phyloP scores from a whole-genome alignment of 2,329 filamentous ascomycete genomes.

The Plectosphaerella plurivora region DNA sequence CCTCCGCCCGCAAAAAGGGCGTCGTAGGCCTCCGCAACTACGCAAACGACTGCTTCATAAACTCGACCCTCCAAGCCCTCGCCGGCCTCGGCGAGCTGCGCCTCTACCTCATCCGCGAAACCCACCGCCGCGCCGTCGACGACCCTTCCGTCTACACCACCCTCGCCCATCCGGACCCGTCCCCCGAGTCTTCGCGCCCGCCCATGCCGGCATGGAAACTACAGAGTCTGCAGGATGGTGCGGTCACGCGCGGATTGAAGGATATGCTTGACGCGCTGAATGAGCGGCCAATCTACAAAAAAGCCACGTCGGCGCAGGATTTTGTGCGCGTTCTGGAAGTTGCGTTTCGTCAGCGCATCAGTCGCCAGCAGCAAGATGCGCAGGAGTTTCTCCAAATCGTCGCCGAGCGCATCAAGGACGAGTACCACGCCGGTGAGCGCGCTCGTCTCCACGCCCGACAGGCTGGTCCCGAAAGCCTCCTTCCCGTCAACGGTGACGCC shows the following conservation, averaged over 20 bases:
- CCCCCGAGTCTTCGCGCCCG: slow-evolving; percentile 14
- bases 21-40: slow-evolving; percentile 86
- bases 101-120: slow-evolving; percentile 87
- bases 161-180: slow-evolving; percentile 43
- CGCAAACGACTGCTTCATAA: slow-evolving; percentile 96
- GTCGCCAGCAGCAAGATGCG: slow-evolving; percentile 91
- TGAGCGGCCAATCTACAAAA: slow-evolving; percentile 87
- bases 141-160: slow-evolving; percentile 70
- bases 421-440: slow-evolving; percentile 81
- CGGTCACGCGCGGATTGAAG: slow-evolving; percentile 84
- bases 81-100: slow-evolving; percentile 87
- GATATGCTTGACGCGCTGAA: slow-evolving; percentile 90
- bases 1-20: slow-evolving; percentile 70
- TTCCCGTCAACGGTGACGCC: slow-evolving; percentile 14
- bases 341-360: slow-evolving; percentile 87
- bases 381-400: slow-evolving; percentile 96
- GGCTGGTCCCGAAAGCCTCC: slow-evolving; percentile 7
- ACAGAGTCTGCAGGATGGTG: slow-evolving; percentile 68
- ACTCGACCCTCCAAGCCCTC: slow-evolving; percentile 89
- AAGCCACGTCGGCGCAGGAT: slow-evolving; percentile 82
- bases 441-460: slow-evolving; percentile 57
- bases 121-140: slow-evolving; percentile 77
- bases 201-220: slow-evolving; percentile 55
- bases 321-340: slow-evolving; percentile 81
- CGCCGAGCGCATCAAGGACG: slow-evolving; percentile 85